Percentiles rank a stretch among this genome's conserved stretches.
These are phyloP conservation scores for Salicornia ramosissima DNA, from an alignment of 148 eudicot species.

Conservation along the genomic window DNA sequence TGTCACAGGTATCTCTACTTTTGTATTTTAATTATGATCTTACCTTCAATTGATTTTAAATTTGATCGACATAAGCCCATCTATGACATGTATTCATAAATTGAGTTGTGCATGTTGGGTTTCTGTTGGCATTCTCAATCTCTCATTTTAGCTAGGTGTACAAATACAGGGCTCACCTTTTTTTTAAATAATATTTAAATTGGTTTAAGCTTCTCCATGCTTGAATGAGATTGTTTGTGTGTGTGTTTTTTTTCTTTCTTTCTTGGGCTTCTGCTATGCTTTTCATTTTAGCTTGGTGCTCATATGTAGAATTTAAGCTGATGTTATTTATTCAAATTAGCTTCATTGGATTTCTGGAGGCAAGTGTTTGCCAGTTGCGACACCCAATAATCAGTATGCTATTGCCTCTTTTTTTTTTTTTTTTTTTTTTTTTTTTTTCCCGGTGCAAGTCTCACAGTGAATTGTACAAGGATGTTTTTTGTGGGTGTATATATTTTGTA, in stretches of 20 bases:
- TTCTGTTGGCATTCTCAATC: neutral
- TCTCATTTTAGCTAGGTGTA: neutral
- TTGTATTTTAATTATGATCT: too few species aligned
- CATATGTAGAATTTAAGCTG: neutral
- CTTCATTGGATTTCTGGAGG: neutral
- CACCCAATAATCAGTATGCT: too few species aligned
- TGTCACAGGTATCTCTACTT: slow-evolving; percentile 54
- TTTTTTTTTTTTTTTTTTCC: neutral
- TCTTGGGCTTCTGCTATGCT: too few species aligned
- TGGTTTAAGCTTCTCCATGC: too few species aligned
- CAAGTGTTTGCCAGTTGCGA: too few species aligned
- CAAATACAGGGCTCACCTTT: too few species aligned
- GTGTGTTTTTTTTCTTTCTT: too few species aligned
- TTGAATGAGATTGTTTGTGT: too few species aligned
- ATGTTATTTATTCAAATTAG: neutral
- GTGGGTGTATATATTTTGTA: too few species aligned
- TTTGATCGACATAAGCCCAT: neutral
- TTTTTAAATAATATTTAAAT: too few species aligned
- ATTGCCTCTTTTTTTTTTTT: too few species aligned
- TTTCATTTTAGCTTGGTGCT: neutral
- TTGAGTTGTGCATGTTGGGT: neutral
- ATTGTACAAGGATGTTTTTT: neutral
- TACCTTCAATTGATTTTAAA: neutral
- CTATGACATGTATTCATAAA: neutral
- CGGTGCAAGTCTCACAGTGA: too few species aligned